These are phyloP conservation scores for Paecilomyces variotii DNA, from an alignment of 2,329 filamentous ascomycete genomes.

Conservation along the genomic window DNA sequence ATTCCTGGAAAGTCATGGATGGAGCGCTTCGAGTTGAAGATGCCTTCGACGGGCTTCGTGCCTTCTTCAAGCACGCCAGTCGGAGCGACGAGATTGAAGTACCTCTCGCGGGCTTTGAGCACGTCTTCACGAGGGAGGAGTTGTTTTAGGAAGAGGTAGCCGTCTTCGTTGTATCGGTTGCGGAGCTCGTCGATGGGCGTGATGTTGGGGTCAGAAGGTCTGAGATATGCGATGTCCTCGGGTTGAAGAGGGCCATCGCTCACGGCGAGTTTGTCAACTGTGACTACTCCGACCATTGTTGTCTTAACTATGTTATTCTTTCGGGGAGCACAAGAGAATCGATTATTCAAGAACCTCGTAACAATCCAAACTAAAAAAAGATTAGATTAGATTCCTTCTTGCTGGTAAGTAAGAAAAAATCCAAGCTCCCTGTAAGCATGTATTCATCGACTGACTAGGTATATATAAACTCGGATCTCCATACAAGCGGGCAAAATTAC, in stretches of 20 bases:
- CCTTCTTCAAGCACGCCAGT: conserved; percentile 50
- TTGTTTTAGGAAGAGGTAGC: conserved; percentile 50
- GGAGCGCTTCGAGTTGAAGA: conserved; percentile 42
- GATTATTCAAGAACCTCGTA: no score
- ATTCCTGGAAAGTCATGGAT: conserved; percentile 44
- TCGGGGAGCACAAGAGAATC: background rate
- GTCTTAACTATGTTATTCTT: background rate
- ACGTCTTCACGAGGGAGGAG: conserved; percentile 48
- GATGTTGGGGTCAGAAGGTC: conserved; percentile 34
- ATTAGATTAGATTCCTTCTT: no score
- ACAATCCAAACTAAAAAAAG: no score
- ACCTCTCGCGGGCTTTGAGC: conserved; percentile 43
- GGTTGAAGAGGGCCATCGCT: conserved; percentile 42
- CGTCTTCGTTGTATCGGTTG: conserved; percentile 41
- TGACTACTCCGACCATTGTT: conserved; percentile 13
- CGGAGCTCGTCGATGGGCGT: conserved; percentile 43
- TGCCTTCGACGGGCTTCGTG: conserved; percentile 44
- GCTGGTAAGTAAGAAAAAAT: no score
- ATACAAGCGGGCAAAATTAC: background rate
- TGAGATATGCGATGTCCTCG: conserved; percentile 36
- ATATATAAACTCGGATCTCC: background rate
- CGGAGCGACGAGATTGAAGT: conserved; percentile 47
- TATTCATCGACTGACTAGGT: no score
- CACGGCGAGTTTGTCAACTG: conserved; percentile 27
- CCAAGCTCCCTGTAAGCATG: no score